These are phyloP conservation scores for Suillus lakei DNA, from an alignment of 768 basidiomycete genomes.

Conservation along the genomic window DNA sequence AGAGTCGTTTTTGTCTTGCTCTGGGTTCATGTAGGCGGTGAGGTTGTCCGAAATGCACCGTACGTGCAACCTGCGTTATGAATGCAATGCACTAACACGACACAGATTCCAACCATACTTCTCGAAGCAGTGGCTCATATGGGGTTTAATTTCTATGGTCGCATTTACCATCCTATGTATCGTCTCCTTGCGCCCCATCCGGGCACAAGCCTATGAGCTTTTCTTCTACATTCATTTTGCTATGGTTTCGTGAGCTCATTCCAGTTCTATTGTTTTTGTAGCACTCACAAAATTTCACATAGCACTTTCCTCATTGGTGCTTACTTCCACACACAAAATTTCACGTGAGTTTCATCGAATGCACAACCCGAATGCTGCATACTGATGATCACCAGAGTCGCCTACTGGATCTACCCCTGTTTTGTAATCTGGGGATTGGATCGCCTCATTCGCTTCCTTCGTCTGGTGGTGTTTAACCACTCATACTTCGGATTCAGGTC, in stretches of 20 bases:
- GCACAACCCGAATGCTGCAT: background rate
- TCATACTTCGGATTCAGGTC: constrained; percentile 35
- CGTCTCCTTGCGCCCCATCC: constrained; percentile 51
- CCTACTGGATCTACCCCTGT: constrained; percentile 49
- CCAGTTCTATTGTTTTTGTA: background rate
- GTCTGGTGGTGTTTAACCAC: constrained; percentile 47
- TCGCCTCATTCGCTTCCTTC: constrained; percentile 47
- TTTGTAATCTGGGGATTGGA: constrained; percentile 60
- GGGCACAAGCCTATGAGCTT: constrained; percentile 48
- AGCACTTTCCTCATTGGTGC: constrained; percentile 38
- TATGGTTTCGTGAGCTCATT: constrained; percentile 38
- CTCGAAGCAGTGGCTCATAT: constrained; percentile 19
- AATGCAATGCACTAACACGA: background rate
- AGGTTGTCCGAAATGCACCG: constrained; percentile 30
- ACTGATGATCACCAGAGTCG: constrained; percentile 15
- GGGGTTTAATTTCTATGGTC: constrained; percentile 39
- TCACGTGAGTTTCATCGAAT: constrained; percentile 6
- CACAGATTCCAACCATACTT: constrained; percentile 15
- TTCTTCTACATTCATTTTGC: constrained; percentile 54
- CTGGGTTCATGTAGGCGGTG: constrained; percentile 52
- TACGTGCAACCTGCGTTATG: background rate
- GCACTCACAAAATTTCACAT: background rate
- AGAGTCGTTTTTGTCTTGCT: constrained; percentile 48
- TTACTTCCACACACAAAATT: constrained; percentile 33
- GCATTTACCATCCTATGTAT: constrained; percentile 47